Evolutionary conservation across 495 filamentous ascomycete species (phyloP).

Genomic region (Hyaloscypha bicolor): DNA sequence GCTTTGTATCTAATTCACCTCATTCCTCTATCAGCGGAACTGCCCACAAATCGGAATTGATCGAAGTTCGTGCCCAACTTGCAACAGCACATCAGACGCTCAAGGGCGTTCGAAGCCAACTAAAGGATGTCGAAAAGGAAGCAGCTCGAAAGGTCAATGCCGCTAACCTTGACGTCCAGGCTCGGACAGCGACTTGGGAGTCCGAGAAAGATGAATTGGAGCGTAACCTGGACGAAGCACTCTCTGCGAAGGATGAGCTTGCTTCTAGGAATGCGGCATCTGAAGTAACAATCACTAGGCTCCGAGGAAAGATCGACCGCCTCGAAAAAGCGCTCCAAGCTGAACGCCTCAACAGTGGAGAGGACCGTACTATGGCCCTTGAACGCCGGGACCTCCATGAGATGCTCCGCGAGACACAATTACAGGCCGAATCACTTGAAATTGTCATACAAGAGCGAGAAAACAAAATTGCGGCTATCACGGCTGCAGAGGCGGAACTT

Average conservation of each 20-base stretch:
- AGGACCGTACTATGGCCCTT: conserved; percentile 38
- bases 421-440: conserved; percentile 45
- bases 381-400: conserved; percentile 42
- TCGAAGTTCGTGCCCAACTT: conserved; percentile 63
- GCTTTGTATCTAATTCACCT: conserved; percentile 28
- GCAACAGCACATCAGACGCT: conserved; percentile 61
- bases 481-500: conserved; percentile 51
- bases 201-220: conserved; percentile 57
- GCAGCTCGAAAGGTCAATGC: conserved; percentile 48
- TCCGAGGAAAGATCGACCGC: conserved; percentile 36
- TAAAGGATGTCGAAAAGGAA: conserved; percentile 59
- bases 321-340: conserved; percentile 57
- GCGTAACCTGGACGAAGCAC: conserved; percentile 39
- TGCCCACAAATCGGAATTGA: conserved; percentile 62
- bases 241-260: conserved; percentile 33
- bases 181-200: conserved; percentile 26
- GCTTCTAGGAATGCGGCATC: conserved; percentile 35
- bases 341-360: conserved; percentile 42
- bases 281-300: conserved; percentile 33
- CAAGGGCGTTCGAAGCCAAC: conserved; percentile 60
- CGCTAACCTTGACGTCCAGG: conserved; percentile 48
- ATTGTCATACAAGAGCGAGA: conserved; percentile 41
- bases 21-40: conserved; percentile 41
- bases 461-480: conserved; percentile 53
- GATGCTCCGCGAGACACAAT: conserved; percentile 42